Evolutionary conservation across 2,329 filamentous ascomycete genomes (phyloP).

Genomic region (Cladophialophora chaetospira): DNA sequence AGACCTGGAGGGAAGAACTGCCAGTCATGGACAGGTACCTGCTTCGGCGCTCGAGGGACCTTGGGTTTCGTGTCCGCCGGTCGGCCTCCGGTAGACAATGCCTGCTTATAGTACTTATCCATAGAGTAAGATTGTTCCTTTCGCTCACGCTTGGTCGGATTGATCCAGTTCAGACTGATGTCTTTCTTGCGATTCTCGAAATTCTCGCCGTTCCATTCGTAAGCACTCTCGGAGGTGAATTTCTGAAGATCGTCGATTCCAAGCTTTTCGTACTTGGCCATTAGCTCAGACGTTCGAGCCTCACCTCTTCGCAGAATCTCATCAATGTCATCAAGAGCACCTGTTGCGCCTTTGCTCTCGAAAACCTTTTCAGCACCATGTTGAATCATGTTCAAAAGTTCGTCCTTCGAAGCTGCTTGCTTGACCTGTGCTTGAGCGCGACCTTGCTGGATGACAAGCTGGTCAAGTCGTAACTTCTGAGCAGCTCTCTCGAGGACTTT

Average conservation of each 20-base stretch:
- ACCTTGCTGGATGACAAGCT: conserved; percentile 96
- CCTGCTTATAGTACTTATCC: conserved; percentile 96
- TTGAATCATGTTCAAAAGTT: conserved; percentile 96
- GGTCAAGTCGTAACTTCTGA: conserved; percentile 93
- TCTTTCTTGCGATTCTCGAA: conserved; percentile 92
- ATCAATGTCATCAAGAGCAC: conserved; percentile 79
- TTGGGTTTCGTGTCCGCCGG: conserved; percentile 83
- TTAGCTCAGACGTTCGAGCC: conserved; percentile 83
- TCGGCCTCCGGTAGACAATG: conserved; percentile 77
- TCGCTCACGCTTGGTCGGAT: conserved; percentile 94
- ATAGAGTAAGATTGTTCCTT: conserved; percentile 98
- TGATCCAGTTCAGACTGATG: conserved; percentile 93
- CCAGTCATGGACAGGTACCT: conserved; percentile 89
- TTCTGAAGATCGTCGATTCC: conserved; percentile 97
- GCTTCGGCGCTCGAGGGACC: conserved; percentile 91
- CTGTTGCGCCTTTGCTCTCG: conserved; percentile 68
- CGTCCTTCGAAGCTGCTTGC: conserved; percentile 91
- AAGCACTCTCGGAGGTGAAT: conserved; percentile 94
- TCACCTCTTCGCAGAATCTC: conserved; percentile 83
- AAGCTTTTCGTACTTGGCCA: conserved; percentile 92
- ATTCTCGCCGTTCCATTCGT: conserved; percentile 98
- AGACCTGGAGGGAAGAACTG: conserved; percentile 91
- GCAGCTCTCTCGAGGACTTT: conserved; percentile 96
- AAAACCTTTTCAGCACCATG: conserved; percentile 97
- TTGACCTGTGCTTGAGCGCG: conserved; percentile 88